Evolutionary conservation across 2,329 filamentous ascomycete species (phyloP), one percentile per base, ranked within the genome.

Genomic region (Hymenoscyphus repandus): DNA sequence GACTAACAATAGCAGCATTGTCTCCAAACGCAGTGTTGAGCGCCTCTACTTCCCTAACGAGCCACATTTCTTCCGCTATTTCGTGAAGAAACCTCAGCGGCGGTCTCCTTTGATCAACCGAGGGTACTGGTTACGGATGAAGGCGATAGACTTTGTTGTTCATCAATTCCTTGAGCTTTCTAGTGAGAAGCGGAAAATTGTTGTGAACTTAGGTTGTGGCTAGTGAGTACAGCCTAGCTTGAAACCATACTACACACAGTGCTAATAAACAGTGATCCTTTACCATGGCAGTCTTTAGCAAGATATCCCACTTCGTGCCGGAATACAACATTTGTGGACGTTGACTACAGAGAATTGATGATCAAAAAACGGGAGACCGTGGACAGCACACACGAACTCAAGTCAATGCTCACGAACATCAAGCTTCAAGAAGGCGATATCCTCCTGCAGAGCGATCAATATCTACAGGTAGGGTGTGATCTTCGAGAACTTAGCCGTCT

Each of bases 21-120:
- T 91, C 13, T 96, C 90, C 12, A 96, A 96, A 67, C 77, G 90
- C 59, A 93, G 90, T 62, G 91, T 96, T n/a, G 90, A 96, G 65
- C 85, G 85, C 60, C 74, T 95, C 12, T 96, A 96, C 68, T 85
- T 88, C 64, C 77, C 85, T 13, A 62, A 81, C 54, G 83, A 95
- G 62, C 80, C 86, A 27, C 87, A 95, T 66, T 95, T 88, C 72
- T 92, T 93, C 60, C 85, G 87, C 42, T 85, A 89, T 64, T 96
- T 96, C 68, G 89, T 95, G 32, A 84, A 80, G 59, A 95, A 91
- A 66, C 86, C 87, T 59, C 84, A 90, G 68, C 77, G 90, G 53
- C 78, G 91, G 43, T 84, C 89, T n/a, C 90, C 92, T 1, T 74
- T 96, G 46, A 93, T 96, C 64, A 96, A 96, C 67, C 80, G 91